Evolutionary conservation across 768 basidiomycete genomes (phyloP).

Genomic region (Leucogyrophana mollusca): DNA sequence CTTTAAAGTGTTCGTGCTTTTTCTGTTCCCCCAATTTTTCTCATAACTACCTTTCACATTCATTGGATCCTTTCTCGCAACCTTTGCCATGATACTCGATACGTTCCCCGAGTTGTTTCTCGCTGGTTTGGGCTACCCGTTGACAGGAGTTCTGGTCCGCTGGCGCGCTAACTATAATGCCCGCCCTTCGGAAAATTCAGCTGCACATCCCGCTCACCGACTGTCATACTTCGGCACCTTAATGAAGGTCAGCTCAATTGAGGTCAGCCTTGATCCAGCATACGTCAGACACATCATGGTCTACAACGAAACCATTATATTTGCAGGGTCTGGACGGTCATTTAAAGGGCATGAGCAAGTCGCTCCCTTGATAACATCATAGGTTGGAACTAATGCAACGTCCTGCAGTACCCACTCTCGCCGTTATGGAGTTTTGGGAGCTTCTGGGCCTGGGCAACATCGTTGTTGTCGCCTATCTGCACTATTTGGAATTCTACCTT

Average conservation of each 20-base stretch:
- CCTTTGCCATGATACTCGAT: too few relatives aligned
- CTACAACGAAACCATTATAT: too few relatives aligned
- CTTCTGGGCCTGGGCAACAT: neutral
- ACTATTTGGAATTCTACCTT: neutral
- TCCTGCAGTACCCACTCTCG: conserved; percentile 2
- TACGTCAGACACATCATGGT: neutral
- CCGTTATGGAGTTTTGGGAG: neutral
- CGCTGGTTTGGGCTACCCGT: neutral
- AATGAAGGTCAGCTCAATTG: neutral
- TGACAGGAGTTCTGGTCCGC: conserved; percentile 2
- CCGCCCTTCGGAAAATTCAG: neutral
- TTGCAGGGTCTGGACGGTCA: neutral
- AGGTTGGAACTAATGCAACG: neutral
- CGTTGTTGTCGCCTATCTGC: neutral
- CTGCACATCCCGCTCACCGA: neutral
- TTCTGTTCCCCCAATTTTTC: too few relatives aligned
- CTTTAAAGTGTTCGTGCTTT: too few relatives aligned
- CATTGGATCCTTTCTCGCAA: too few relatives aligned
- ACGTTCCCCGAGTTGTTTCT: neutral
- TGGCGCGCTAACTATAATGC: conserved; percentile 4
- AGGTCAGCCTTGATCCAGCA: neutral
- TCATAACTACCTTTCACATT: too few relatives aligned
- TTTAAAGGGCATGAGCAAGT: neutral
- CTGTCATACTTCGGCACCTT: neutral
- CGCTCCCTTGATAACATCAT: neutral